These are phyloP conservation scores for Phalaenopsis aphrodite DNA, from an alignment of 106 monocot genomes.

Conservation along the genomic window DNA sequence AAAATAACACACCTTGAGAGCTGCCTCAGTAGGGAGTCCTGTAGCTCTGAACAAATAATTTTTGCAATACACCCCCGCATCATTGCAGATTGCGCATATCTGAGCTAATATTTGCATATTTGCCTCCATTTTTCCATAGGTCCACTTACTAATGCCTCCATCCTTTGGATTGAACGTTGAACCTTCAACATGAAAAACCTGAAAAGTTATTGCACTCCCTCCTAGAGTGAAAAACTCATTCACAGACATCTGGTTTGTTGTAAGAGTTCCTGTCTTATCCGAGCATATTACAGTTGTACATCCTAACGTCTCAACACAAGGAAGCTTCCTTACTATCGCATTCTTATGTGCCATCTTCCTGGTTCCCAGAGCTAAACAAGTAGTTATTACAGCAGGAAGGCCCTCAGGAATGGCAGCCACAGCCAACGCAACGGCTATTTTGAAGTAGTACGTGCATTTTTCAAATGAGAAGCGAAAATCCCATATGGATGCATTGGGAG, in stretches of 20 bases:
- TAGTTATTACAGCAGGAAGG: conserved; percentile 80
- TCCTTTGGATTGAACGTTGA: conserved; percentile 72
- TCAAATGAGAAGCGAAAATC: conserved; percentile 69
- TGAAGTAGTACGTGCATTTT: conserved; percentile 83
- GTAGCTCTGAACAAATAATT: conserved; percentile 41
- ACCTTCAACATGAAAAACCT: conserved; percentile 59
- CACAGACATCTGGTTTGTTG: conserved; percentile 87
- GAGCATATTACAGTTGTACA: conserved; percentile 89
- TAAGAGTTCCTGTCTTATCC: conserved; percentile 80
- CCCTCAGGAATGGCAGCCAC: conserved; percentile 89
- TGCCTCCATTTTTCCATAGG: conserved; percentile 39
- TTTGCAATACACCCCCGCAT: conserved; percentile 52
- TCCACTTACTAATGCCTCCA: conserved; percentile 62
- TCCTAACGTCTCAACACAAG: conserved; percentile 82
- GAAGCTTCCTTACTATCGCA: conserved; percentile 73
- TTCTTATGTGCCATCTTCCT: conserved; percentile 82
- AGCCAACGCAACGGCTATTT: conserved; percentile 73
- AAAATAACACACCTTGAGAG: conserved; percentile 54
- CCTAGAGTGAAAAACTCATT: conserved; percentile 69
- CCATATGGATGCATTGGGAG: conserved; percentile 17
- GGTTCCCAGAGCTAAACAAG: conserved; percentile 68
- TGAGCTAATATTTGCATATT: conserved; percentile 47
- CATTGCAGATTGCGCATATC: conserved; percentile 77
- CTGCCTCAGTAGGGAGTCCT: conserved; percentile 81
- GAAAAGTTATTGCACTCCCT: conserved; percentile 11